Conservation (phyloP, 2,329 filamentous ascomycete genomes). For the Talaromyces sp. region DNA sequence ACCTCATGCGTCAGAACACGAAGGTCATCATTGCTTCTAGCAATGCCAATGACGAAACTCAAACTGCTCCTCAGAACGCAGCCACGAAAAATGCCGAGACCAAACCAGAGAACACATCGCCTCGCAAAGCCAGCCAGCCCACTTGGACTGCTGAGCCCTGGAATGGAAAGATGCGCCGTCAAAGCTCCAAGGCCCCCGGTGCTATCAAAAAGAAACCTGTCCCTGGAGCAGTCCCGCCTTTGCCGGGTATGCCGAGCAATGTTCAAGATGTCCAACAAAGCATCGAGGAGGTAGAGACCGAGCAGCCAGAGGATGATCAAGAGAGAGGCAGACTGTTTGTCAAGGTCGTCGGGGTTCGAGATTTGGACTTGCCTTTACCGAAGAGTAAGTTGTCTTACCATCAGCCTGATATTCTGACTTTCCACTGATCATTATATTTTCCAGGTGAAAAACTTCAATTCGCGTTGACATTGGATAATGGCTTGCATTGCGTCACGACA, state of each 20-base stretch:
- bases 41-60: constrained; percentile 58
- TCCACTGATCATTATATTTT: not conserved
- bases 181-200: constrained; percentile 58
- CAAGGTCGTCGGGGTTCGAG: constrained; percentile 97
- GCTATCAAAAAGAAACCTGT: constrained; percentile 59
- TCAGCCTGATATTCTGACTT: not conserved
- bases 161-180: constrained; percentile 75
- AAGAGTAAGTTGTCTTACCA: constrained; percentile 64
- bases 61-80: constrained; percentile 24
- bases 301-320: constrained; percentile 69
- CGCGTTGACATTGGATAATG: constrained; percentile 95
- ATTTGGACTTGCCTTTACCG: constrained; percentile 85
- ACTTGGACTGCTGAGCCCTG: constrained; percentile 97
- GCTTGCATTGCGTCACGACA: constrained; percentile 94
- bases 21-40: constrained; percentile 91
- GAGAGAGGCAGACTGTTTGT: constrained; percentile 92
- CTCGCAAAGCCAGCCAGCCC: constrained; percentile 75
- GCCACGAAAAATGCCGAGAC: constrained; percentile 42
- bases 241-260: constrained; percentile 85
- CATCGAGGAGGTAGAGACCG: constrained; percentile 66
- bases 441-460: constrained; percentile 88
- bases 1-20: constrained; percentile 97
- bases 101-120: constrained; percentile 65
- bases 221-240: constrained; percentile 68
- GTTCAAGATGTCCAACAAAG: constrained; percentile 61